These are phyloP conservation scores for Lasiosphaeria ovina DNA, from an alignment of 495 filamentous ascomycete species.

Conservation along the genomic window DNA sequence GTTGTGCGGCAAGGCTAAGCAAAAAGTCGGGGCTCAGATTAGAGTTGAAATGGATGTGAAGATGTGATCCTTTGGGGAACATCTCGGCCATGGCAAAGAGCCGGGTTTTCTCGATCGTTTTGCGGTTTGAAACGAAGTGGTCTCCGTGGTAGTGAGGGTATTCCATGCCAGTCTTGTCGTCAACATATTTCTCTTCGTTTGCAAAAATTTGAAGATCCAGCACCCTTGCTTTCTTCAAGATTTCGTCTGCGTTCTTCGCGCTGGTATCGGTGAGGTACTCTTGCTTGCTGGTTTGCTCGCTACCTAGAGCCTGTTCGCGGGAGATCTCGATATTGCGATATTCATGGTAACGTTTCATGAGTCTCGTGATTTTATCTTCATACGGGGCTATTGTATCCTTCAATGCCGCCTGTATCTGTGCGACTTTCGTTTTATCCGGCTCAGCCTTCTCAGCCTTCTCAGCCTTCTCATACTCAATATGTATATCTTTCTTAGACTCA, in stretches of 20 bases:
- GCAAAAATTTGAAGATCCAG: conserved; percentile 21
- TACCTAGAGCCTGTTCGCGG: too few species aligned
- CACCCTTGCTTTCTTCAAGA: conserved; percentile 32
- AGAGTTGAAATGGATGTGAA: conserved; percentile 59
- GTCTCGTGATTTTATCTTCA: too few species aligned
- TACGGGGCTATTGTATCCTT: too few species aligned
- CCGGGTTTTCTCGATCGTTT: conserved; percentile 45
- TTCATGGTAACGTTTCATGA: too few species aligned
- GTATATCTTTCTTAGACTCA: too few species aligned
- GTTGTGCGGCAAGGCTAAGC: conserved; percentile 48
- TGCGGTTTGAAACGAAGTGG: conserved; percentile 49
- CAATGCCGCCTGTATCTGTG: too few species aligned
- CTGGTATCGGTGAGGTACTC: not conserved
- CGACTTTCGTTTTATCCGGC: too few species aligned
- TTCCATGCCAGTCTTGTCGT: conserved; percentile 25
- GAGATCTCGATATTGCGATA: too few species aligned
- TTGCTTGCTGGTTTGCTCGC: too few species aligned
- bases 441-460: too few species aligned
- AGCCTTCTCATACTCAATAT: too few species aligned
- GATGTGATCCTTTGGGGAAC: conserved; percentile 55
- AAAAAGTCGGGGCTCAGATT: conserved; percentile 49
- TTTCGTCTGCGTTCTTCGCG: conserved; percentile 33
- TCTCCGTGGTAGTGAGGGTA: conserved; percentile 38
- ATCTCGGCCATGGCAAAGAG: conserved; percentile 39
- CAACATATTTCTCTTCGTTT: conserved; percentile 18